Percentiles rank a stretch among this genome's conserved stretches.
phyloP scores from a whole-genome alignment of 768 basidiomycete species.

The Tricholoma sp. region DNA sequence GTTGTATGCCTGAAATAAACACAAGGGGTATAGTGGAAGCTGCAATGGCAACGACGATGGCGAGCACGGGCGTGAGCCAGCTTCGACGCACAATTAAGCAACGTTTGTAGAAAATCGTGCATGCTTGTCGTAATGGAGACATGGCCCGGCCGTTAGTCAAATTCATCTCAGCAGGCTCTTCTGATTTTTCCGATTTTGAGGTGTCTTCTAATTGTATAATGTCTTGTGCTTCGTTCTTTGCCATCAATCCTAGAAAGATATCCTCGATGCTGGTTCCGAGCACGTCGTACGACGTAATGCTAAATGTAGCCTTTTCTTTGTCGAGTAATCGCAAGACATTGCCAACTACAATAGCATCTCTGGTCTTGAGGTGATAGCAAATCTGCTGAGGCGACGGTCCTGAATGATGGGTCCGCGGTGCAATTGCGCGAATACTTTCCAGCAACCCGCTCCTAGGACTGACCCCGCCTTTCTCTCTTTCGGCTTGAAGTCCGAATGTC shows the following conservation, averaged over 20 bases:
- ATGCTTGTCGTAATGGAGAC: conserved; percentile 58
- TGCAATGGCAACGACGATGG: conserved; percentile 48
- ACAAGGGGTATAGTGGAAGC: conserved; percentile 66
- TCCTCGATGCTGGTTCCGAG: conserved; percentile 76
- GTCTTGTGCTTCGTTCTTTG: conserved; percentile 28
- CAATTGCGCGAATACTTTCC: conserved; percentile 35
- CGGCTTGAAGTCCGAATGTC: conserved; percentile 28
- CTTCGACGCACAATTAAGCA: conserved; percentile 55
- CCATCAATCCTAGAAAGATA: conserved; percentile 74
- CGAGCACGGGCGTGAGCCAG: conserved; percentile 62
- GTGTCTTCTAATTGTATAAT: conserved; percentile 15
- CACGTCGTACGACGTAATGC: conserved; percentile 56
- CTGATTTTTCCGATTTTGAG: conserved; percentile 4
- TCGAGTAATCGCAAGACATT: conserved; percentile 54
- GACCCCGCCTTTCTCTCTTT: conserved; percentile 24
- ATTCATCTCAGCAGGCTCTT: conserved; percentile 23
- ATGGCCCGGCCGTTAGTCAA: conserved; percentile 48
- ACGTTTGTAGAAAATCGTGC: conserved; percentile 74
- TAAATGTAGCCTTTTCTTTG: conserved; percentile 27
- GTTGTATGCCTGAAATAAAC: conserved; percentile 48
- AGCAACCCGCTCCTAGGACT: conserved; percentile 29
- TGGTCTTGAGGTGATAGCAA: conserved; percentile 56
- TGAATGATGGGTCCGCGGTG: conserved; percentile 40
- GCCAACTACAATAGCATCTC: conserved; percentile 50
- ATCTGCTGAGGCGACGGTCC: conserved; percentile 37